Conservation (phyloP, 202 grass and related monocot species). For the Schoenoplectus tabernaemontani region DNA sequence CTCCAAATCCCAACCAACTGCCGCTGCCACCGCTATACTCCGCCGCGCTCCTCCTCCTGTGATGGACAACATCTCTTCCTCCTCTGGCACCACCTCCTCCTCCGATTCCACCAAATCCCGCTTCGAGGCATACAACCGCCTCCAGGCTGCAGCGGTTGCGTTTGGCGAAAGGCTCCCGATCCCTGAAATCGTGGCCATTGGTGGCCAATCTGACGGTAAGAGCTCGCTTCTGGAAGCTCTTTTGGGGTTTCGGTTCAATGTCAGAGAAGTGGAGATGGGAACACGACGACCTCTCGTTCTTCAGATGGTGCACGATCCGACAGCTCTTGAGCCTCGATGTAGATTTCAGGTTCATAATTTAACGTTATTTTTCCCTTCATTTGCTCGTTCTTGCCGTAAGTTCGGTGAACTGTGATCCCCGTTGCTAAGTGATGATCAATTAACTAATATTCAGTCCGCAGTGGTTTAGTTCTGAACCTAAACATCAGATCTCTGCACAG, state of each 20-base stretch:
- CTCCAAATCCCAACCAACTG: neutral
- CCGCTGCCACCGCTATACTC: neutral
- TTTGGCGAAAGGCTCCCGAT: slow-evolving; percentile 96
- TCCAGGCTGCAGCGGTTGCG: slow-evolving; percentile 81
- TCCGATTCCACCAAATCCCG: slow-evolving; percentile 50
- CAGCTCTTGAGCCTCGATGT: slow-evolving; percentile 82
- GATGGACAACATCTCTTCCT: slow-evolving; percentile 19
- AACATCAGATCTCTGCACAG: neutral
- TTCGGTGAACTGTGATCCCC: neutral
- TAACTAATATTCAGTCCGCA: neutral
- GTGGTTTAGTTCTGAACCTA: neutral
- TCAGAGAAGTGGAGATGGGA: slow-evolving; percentile 96
- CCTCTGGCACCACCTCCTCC: slow-evolving; percentile 13
- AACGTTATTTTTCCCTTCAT: neutral
- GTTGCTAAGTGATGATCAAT: neutral
- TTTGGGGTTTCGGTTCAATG: slow-evolving; percentile 92
- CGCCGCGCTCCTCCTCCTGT: slow-evolving; percentile 31
- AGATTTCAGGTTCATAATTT: slow-evolving; percentile 64
- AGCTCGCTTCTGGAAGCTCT: slow-evolving; percentile 88
- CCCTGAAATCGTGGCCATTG: slow-evolving; percentile 80
- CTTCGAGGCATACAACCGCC: slow-evolving; percentile 97
- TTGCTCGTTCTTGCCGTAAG: neutral
- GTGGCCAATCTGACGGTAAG: slow-evolving; percentile 86
- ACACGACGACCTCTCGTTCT: slow-evolving; percentile 88
- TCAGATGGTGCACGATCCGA: slow-evolving; percentile 89